Conservation (phyloP, 1,284 basidiomycete genomes). For the Leccinum pachyderme region DNA sequence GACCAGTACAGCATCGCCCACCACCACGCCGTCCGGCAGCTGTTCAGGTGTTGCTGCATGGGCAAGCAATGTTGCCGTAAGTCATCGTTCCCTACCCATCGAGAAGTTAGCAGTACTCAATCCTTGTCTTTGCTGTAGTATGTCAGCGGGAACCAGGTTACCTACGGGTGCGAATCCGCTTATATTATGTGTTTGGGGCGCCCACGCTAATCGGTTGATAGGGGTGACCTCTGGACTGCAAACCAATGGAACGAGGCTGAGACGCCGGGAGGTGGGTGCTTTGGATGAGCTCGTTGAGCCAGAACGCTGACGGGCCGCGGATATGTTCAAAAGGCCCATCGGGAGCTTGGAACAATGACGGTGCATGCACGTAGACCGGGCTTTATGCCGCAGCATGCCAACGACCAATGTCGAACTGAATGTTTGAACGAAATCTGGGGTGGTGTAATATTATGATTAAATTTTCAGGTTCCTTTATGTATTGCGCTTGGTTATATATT, state of each 20-base stretch:
- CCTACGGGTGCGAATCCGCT: constrained; percentile 21
- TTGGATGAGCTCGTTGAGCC: not conserved
- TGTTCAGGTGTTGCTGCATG: constrained; percentile 28
- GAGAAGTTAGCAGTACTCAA: not conserved
- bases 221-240: constrained; percentile 29
- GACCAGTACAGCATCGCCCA: constrained; percentile 6
- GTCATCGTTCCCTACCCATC: constrained; percentile 2
- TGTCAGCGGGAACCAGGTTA: constrained; percentile 17
- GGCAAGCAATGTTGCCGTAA: constrained; percentile 14
- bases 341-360: not conserved
- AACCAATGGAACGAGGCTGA: constrained; percentile 20
- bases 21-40: constrained; percentile 6
- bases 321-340: not conserved
- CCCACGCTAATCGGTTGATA: constrained; percentile 11
- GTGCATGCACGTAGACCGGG: not conserved
- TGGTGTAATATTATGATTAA: not conserved
- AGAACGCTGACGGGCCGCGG: not conserved
- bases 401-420: not conserved
- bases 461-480: not conserved
- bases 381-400: not conserved
- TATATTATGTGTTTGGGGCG: not conserved
- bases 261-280: constrained; percentile 19
- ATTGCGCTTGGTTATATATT: not conserved
- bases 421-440: not conserved
- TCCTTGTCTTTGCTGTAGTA: constrained; percentile 16